Percentiles rank a stretch among this genome's conserved stretches.
These are phyloP conservation scores for Botrytis porri DNA, from an alignment of 2,329 filamentous ascomycete genomes.

Conservation along the genomic window DNA sequence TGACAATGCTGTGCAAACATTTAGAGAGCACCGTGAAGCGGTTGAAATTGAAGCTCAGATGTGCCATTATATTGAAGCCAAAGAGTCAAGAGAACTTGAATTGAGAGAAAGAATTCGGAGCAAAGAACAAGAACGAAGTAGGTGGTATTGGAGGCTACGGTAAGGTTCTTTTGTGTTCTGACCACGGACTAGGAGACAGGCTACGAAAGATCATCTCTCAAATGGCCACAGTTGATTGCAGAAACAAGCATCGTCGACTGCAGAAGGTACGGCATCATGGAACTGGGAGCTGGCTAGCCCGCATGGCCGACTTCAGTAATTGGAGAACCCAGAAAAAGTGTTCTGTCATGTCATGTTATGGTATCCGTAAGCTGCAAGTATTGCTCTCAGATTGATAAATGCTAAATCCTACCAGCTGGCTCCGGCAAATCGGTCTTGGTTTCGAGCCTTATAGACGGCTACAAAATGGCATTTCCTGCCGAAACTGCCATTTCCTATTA, in stretches of 20 bases:
- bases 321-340: background rate
- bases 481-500: background rate
- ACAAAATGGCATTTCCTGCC: background rate
- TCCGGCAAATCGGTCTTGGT: slow-evolving; percentile 7
- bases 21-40: background rate
- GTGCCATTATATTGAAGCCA: background rate
- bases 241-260: background rate
- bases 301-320: background rate
- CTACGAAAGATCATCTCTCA: background rate
- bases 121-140: background rate
- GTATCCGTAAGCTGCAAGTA: background rate
- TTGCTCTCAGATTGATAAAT: background rate
- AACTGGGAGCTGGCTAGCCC: background rate
- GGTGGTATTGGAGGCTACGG: accelerated
- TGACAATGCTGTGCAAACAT: background rate
- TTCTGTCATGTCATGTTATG: background rate
- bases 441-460: background rate
- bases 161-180: background rate
- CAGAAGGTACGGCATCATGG: background rate
- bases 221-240: background rate
- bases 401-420: background rate
- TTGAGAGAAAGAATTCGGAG: background rate
- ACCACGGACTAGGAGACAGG: background rate
- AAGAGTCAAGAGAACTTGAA: background rate
- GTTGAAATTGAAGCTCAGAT: background rate